phyloP scores from a whole-genome alignment of 306 rosid genomes.

The Glycyrrhiza uralensis region DNA sequence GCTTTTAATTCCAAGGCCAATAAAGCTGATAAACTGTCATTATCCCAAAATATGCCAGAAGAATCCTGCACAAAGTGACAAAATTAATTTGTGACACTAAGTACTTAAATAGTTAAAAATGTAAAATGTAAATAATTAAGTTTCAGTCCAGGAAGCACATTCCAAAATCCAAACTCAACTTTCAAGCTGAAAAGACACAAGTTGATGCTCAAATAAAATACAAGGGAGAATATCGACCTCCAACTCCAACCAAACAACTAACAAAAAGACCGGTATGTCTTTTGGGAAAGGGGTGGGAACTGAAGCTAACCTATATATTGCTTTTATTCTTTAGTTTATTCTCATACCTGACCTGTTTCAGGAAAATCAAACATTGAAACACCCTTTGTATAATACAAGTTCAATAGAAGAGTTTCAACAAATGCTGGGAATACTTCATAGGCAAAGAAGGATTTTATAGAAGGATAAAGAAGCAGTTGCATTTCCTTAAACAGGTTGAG shows the following conservation, averaged over 20 bases:
- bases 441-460: background rate
- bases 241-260: background rate
- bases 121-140: background rate
- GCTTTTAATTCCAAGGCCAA: constrained; percentile 95
- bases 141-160: background rate
- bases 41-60: constrained; percentile 99
- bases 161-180: background rate
- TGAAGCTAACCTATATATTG: background rate
- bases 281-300: background rate
- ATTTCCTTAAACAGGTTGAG: background rate
- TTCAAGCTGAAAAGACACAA: background rate
- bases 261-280: background rate
- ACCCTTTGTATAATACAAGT: background rate
- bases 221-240: background rate
- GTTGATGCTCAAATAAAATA: background rate
- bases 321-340: background rate
- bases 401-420: constrained; percentile 1
- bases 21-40: constrained; percentile 97
- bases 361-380: background rate
- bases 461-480: background rate
- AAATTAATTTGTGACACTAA: constrained; percentile 4
- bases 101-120: background rate
- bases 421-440: background rate
- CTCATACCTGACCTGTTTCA: background rate
- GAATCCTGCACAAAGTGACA: constrained; percentile 65